Percentiles rank a stretch among this genome's conserved stretches.
phyloP scores from a whole-genome alignment of 768 basidiomycete genomes.

The Lactarius vividus region DNA sequence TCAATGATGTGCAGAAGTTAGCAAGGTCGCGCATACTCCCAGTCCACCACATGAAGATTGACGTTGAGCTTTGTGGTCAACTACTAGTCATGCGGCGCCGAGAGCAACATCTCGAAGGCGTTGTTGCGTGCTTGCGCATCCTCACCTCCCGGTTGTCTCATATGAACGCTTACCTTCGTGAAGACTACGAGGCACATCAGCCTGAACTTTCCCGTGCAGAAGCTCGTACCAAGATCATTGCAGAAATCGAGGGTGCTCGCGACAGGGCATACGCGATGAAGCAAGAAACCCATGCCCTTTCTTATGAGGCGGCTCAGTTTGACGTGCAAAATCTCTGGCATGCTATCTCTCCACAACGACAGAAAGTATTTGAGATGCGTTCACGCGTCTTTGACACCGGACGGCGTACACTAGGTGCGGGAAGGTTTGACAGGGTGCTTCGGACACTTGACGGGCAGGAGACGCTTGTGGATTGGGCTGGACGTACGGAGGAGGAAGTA shows the following conservation, averaged over 20 bases:
- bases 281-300: slow-evolving; percentile 63
- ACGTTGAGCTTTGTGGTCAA: slow-evolving; percentile 77
- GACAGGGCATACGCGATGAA: slow-evolving; percentile 50
- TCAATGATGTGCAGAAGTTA: slow-evolving; percentile 58
- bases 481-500: slow-evolving; percentile 73
- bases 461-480: slow-evolving; percentile 61
- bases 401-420: slow-evolving; percentile 52
- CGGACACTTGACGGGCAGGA: slow-evolving; percentile 65
- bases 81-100: slow-evolving; percentile 65
- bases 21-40: slow-evolving; percentile 47
- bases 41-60: slow-evolving; percentile 67
- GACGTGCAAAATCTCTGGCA: slow-evolving; percentile 64
- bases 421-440: slow-evolving; percentile 61
- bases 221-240: slow-evolving; percentile 45
- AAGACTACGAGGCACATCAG: slow-evolving; percentile 55
- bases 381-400: slow-evolving; percentile 68
- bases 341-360: slow-evolving; percentile 55
- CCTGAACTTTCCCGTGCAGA: slow-evolving; percentile 48
- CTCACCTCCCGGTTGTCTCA: slow-evolving; percentile 52
- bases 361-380: slow-evolving; percentile 61
- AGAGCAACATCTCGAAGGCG: slow-evolving; percentile 64
- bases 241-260: slow-evolving; percentile 50
- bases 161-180: slow-evolving; percentile 55
- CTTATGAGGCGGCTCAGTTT: slow-evolving; percentile 73
- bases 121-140: slow-evolving; percentile 55